Conservation (phyloP, 345 rosid species). For the Gossypium bickii region DNA sequence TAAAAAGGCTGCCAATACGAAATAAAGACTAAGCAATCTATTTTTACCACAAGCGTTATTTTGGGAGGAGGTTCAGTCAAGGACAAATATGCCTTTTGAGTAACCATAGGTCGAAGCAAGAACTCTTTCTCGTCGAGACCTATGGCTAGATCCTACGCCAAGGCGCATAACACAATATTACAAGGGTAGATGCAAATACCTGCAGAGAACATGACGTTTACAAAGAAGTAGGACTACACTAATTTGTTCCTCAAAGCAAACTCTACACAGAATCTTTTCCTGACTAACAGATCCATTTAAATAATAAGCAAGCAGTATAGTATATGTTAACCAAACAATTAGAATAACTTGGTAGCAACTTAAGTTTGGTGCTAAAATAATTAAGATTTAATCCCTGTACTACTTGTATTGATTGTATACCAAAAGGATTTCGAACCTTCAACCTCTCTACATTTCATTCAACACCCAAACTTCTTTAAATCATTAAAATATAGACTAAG, state of each 20-base stretch:
- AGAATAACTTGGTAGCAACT: neutral
- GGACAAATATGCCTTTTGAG: too few relatives aligned
- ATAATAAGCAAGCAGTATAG: neutral
- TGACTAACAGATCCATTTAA: constrained; percentile 27
- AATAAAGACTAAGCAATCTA: too few relatives aligned
- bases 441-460: neutral
- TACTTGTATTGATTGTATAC: neutral
- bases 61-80: too few relatives aligned
- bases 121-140: too few relatives aligned
- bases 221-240: constrained; percentile 70
- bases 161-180: neutral
- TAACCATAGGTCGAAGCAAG: too few relatives aligned
- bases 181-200: constrained; percentile 32
- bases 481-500: neutral
- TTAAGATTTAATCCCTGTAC: neutral
- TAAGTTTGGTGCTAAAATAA: neutral
- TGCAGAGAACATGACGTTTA: constrained; percentile 78
- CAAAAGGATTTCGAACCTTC: neutral
- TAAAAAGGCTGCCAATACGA: too few relatives aligned
- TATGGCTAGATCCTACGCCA: too few relatives aligned
- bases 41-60: too few relatives aligned
- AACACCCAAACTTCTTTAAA: neutral
- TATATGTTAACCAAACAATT: neutral
- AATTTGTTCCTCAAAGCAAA: constrained; percentile 85
- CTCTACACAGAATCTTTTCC: constrained; percentile 83